Conservation (phyloP, 139 green algal genomes). For the Dunaliella primolecta region DNA sequence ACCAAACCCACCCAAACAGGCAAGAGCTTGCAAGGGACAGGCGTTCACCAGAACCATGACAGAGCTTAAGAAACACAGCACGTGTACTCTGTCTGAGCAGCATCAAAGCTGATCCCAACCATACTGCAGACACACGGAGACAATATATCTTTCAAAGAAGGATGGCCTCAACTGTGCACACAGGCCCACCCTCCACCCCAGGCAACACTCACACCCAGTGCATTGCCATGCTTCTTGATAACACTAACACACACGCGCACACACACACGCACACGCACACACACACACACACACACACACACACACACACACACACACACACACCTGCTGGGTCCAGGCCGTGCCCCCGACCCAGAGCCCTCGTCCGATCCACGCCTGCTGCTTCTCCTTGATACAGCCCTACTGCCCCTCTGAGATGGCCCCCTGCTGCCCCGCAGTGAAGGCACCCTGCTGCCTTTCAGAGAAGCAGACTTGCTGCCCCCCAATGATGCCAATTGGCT, state of each 20-base stretch:
- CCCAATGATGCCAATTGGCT: neutral
- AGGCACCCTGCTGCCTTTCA: neutral
- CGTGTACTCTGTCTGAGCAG: too few species aligned
- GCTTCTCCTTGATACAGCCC: neutral
- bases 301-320: neutral
- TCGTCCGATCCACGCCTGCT: neutral
- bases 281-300: neutral
- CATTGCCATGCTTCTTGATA: neutral
- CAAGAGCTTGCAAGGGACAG: too few species aligned
- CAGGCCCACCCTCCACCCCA: too few species aligned
- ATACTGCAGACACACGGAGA: too few species aligned
- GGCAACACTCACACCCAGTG: too few species aligned
- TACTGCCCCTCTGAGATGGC: neutral
- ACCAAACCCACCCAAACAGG: too few species aligned
- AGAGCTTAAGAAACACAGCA: too few species aligned
- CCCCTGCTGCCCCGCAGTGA: neutral
- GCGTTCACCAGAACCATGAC: too few species aligned
- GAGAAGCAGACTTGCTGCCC: neutral
- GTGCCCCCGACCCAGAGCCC: neutral
- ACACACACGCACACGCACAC: too few species aligned
- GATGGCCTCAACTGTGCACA: too few species aligned
- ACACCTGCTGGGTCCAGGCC: neutral
- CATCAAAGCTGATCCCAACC: too few species aligned
- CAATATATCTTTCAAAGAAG: too few species aligned
- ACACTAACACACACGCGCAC: neutral